phyloP scores from a whole-genome alignment of 2,329 filamentous ascomycete species.

The Sporothrix brunneoviolacea region DNA sequence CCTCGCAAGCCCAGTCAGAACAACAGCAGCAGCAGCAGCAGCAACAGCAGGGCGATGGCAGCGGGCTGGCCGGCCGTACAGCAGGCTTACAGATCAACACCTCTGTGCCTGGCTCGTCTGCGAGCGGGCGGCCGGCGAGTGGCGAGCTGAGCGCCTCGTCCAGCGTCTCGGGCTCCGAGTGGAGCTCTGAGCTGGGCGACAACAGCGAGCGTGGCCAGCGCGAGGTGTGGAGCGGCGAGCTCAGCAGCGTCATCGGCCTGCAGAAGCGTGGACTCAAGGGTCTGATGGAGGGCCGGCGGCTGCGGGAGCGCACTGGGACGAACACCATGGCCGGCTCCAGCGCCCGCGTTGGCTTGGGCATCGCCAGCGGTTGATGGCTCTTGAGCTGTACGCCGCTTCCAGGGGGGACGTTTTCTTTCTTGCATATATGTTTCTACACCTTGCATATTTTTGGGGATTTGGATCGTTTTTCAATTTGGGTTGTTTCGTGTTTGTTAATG shows the following conservation, averaged over 20 bases:
- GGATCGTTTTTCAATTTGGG: no score
- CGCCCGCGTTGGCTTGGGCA: constrained; percentile 17
- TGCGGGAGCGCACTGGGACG: constrained; percentile 64
- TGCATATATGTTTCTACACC: neutral
- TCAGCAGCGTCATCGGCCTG: constrained; percentile 86
- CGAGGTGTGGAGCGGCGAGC: constrained; percentile 73
- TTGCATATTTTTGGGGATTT: no score
- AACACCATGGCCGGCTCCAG: constrained; percentile 10
- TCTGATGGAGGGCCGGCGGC: constrained; percentile 85
- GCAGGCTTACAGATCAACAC: constrained; percentile 45
- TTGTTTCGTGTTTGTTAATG: no score
- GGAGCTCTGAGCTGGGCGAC: constrained; percentile 48
- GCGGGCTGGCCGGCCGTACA: constrained; percentile 29
- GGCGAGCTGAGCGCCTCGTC: constrained; percentile 44
- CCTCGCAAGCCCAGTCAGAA: neutral
- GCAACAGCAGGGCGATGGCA: constrained; percentile 20
- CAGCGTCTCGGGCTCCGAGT: constrained; percentile 48
- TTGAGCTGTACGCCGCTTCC: no score
- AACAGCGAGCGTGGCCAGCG: constrained; percentile 42
- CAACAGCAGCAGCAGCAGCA: constrained; percentile 16
- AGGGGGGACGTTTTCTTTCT: neutral
- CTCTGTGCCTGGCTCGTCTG: constrained; percentile 24
- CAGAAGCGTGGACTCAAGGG: constrained; percentile 90
- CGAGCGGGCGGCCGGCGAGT: constrained; percentile 33
- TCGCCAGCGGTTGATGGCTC: constrained; percentile 14